These are phyloP conservation scores for Fusarium camptoceras DNA, from an alignment of 2,329 filamentous ascomycete species.

Conservation along the genomic window DNA sequence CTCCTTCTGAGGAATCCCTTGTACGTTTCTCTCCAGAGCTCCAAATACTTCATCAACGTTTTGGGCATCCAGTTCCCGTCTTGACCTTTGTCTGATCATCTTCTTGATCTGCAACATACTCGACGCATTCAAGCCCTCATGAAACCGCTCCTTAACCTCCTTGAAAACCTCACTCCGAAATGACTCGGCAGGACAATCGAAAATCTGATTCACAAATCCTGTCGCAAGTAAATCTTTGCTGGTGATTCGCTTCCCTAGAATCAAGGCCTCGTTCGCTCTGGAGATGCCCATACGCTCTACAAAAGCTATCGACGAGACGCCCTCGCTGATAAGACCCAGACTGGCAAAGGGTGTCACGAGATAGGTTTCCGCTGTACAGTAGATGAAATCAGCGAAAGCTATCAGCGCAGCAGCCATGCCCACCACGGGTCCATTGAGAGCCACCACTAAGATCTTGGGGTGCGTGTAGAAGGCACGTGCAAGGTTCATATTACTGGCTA, in stretches of 20 bases:
- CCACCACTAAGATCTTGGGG: background rate
- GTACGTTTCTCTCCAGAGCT: background rate
- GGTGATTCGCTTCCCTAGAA: background rate
- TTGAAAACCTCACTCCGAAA: background rate
- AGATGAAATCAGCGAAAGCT: slow-evolving; percentile 1
- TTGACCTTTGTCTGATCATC: background rate
- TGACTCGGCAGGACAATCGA: background rate
- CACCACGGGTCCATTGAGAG: slow-evolving; percentile 1
- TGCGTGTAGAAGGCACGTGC: background rate
- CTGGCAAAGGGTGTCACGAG: slow-evolving; percentile 1
- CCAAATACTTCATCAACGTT: slow-evolving; percentile 3
- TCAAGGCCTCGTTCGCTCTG: background rate
- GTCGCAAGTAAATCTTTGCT: background rate
- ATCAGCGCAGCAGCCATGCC: slow-evolving; percentile 4
- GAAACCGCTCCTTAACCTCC: slow-evolving; percentile 3
- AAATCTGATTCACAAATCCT: background rate
- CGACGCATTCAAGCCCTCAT: background rate
- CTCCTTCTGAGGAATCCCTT: background rate
- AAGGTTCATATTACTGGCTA: slow-evolving; percentile 4
- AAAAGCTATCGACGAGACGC: background rate
- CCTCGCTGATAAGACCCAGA: background rate
- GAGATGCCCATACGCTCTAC: background rate
- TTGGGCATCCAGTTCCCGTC: background rate
- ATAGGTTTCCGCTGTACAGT: background rate
- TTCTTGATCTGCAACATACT: slow-evolving; percentile 6